Percentiles rank a stretch among this genome's conserved stretches.
phyloP scores from a whole-genome alignment of 768 basidiomycete species.

The Russula emetica region DNA sequence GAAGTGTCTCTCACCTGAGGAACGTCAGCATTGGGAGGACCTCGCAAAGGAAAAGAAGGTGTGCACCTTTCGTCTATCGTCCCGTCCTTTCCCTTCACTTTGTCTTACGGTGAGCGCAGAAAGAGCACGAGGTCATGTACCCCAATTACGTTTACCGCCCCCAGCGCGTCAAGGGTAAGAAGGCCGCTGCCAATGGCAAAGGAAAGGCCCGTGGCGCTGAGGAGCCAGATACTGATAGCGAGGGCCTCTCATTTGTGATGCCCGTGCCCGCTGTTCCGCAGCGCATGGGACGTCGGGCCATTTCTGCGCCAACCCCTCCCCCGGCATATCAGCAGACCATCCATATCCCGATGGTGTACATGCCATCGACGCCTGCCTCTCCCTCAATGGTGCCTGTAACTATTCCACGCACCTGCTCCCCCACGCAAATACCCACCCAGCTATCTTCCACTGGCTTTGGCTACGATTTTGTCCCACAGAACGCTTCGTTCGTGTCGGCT shows the following conservation, averaged over 20 bases:
- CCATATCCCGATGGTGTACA: slow-evolving; percentile 59
- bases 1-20: slow-evolving; percentile 62
- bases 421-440: slow-evolving; percentile 36
- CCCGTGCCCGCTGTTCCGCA: slow-evolving; percentile 33
- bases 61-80: slow-evolving; percentile 48
- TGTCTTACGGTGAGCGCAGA: slow-evolving; percentile 65
- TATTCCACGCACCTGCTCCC: slow-evolving; percentile 46
- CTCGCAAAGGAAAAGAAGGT: slow-evolving; percentile 75
- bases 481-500: slow-evolving; percentile 26
- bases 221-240: slow-evolving; percentile 23
- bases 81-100: slow-evolving; percentile 13
- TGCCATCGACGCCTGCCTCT: slow-evolving; percentile 62
- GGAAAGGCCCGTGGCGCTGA: slow-evolving; percentile 46
- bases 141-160: slow-evolving; percentile 79
- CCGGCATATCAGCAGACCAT: slow-evolving; percentile 67
- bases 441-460: slow-evolving; percentile 38
- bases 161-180: slow-evolving; percentile 56
- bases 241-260: slow-evolving; percentile 44
- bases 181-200: slow-evolving; percentile 47
- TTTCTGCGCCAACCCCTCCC: slow-evolving; percentile 60
- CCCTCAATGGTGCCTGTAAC: slow-evolving; percentile 54
- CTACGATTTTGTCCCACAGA: slow-evolving; percentile 54
- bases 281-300: slow-evolving; percentile 41
- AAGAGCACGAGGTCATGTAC: slow-evolving; percentile 70
- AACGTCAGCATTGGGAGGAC: slow-evolving; percentile 70